These are phyloP conservation scores for Eustoma russellianum DNA, from an alignment of 257 asterid genomes.

Conservation along the genomic window DNA sequence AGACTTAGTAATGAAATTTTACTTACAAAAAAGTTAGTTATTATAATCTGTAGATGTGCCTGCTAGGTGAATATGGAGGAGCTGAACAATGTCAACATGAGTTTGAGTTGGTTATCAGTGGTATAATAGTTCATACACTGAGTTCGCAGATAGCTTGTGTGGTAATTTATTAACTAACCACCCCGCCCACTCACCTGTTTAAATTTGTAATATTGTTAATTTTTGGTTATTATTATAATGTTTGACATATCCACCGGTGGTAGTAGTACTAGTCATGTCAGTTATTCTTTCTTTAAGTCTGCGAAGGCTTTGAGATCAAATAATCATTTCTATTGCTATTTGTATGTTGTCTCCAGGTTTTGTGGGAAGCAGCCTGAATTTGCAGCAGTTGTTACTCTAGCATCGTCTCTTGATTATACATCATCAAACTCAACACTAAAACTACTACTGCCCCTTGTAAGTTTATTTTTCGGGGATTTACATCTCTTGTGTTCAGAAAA, in stretches of 20 bases:
- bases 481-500: constrained; percentile 2
- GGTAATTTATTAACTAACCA: too few species aligned
- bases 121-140: too few species aligned
- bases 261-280: neutral
- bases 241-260: neutral
- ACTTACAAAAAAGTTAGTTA: too few species aligned
- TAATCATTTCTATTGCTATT: neutral
- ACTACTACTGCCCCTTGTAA: constrained; percentile 79
- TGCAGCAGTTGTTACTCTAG: constrained; percentile 83
- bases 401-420: constrained; percentile 88
- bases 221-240: neutral
- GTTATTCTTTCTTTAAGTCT: neutral
- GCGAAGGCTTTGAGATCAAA: too few species aligned
- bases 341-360: constrained; percentile 30
- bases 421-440: constrained; percentile 77
- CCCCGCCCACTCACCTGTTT: too few species aligned
- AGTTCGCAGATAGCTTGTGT: too few species aligned
- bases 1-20: too few species aligned
- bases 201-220: too few species aligned
- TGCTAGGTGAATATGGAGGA: too few species aligned
- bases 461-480: constrained; percentile 18
- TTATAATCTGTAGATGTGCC: too few species aligned
- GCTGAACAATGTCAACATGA: too few species aligned
- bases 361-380: constrained; percentile 74
- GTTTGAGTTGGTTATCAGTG: too few species aligned